Evolutionary conservation across 2,329 filamentous ascomycete genomes (phyloP).

Genomic region (Alternaria dauci): DNA sequence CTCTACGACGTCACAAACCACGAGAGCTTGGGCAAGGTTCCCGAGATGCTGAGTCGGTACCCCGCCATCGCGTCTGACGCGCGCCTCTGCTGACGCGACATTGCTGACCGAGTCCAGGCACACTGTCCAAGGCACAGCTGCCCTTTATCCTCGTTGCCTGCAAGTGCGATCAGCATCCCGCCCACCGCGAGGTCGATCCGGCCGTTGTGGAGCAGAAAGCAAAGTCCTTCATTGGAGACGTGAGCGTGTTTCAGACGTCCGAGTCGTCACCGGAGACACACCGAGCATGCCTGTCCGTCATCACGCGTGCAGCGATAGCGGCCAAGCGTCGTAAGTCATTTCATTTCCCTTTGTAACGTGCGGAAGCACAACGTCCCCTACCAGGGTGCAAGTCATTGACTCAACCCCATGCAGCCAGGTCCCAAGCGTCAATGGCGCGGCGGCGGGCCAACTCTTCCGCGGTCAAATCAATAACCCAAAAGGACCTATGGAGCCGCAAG

Average conservation of each 20-base stretch:
- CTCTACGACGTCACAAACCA: slow-evolving; percentile 87
- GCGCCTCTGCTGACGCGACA: slow-evolving; percentile 7
- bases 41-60: slow-evolving; percentile 78
- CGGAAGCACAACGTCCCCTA: not conserved
- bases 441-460: slow-evolving; percentile 57
- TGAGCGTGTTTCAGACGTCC: slow-evolving; percentile 78
- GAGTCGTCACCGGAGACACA: slow-evolving; percentile 74
- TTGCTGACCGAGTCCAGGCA: slow-evolving; percentile 63
- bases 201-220: slow-evolving; percentile 72
- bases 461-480: slow-evolving; percentile 52
- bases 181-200: slow-evolving; percentile 74
- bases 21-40: slow-evolving; percentile 76
- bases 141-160: slow-evolving; percentile 85
- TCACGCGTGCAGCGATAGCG: slow-evolving; percentile 75
- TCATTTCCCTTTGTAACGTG: slow-evolving; percentile 17
- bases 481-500: slow-evolving; percentile 48
- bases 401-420: slow-evolving; percentile 37
- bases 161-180: slow-evolving; percentile 83
- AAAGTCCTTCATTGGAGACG: slow-evolving; percentile 65
- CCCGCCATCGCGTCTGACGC: slow-evolving; percentile 1
- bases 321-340: slow-evolving; percentile 71
- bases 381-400: slow-evolving; percentile 27
- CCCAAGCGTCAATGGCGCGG: slow-evolving; percentile 50
- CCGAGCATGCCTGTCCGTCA: slow-evolving; percentile 76
- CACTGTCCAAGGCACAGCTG: slow-evolving; percentile 74